phyloP scores from a whole-genome alignment of 495 filamentous ascomycete genomes.

The Oidiodendron maius region DNA sequence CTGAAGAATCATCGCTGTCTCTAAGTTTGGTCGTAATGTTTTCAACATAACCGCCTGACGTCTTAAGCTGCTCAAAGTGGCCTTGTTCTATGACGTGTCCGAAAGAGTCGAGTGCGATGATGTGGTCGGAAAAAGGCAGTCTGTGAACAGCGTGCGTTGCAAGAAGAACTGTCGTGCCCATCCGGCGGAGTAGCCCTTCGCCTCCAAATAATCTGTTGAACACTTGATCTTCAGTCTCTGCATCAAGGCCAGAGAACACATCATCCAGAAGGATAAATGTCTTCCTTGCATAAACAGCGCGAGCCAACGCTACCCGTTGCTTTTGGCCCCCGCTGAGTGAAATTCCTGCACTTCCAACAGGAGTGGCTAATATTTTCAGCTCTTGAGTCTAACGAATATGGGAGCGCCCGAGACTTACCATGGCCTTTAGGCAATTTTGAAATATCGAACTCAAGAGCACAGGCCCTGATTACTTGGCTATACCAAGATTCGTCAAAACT shows the following conservation, averaged over 20 bases:
- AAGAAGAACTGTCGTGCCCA: constrained; percentile 46
- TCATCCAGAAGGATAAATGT: constrained; percentile 29
- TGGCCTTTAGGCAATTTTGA: constrained; percentile 37
- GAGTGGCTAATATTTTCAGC: constrained; percentile 26
- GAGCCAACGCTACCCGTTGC: constrained; percentile 40
- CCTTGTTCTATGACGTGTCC: constrained; percentile 46
- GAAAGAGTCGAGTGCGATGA: constrained; percentile 41
- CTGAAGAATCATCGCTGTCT: neutral
- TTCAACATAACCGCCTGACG: constrained; percentile 43
- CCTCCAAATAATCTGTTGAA: constrained; percentile 48
- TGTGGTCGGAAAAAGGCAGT: constrained; percentile 43
- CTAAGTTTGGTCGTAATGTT: constrained; percentile 24
- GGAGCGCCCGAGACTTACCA: neutral
- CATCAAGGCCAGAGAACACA: constrained; percentile 48
- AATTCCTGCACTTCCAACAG: constrained; percentile 52
- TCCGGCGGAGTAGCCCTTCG: constrained; percentile 43
- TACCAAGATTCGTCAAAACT: constrained; percentile 9
- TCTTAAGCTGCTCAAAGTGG: constrained; percentile 38
- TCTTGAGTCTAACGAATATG: too few relatives aligned
- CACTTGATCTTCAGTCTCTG: constrained; percentile 50
- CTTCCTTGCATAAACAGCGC: constrained; percentile 25
- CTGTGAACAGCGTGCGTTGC: constrained; percentile 32
- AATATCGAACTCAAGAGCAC: constrained; percentile 29
- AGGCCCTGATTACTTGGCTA: constrained; percentile 8
- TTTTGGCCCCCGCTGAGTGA: constrained; percentile 50